These are phyloP conservation scores for Durotheca rogersii DNA, from an alignment of 495 filamentous ascomycete genomes.

Conservation along the genomic window DNA sequence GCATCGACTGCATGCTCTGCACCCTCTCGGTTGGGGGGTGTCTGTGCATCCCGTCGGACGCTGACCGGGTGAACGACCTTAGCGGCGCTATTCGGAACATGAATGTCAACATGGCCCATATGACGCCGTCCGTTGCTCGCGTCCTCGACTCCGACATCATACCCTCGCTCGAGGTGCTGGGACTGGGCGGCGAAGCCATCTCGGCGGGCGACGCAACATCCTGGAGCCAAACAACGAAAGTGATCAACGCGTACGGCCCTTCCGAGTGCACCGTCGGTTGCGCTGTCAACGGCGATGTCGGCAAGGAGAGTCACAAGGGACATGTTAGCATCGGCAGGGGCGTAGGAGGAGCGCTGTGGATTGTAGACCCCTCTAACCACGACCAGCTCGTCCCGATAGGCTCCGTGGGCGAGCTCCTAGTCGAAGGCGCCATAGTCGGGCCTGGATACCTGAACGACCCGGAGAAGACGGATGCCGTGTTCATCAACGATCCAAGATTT, in stretches of 20 bases:
- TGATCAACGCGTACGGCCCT: constrained; percentile 62
- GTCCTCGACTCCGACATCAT: constrained; percentile 46
- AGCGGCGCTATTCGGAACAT: constrained; percentile 42
- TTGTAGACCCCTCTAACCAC: constrained; percentile 57
- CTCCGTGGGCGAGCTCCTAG: constrained; percentile 58
- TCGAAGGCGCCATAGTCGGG: constrained; percentile 61
- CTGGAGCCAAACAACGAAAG: constrained; percentile 42
- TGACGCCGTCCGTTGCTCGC: constrained; percentile 58
- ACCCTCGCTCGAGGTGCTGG: constrained; percentile 41
- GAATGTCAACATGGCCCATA: constrained; percentile 45
- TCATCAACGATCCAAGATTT: constrained; percentile 56
- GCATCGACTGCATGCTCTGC: constrained; percentile 52
- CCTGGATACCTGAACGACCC: constrained; percentile 51
- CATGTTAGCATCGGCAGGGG: constrained; percentile 46
- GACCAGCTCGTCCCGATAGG: constrained; percentile 58
- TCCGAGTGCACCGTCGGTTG: constrained; percentile 55
- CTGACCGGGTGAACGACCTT: constrained; percentile 45
- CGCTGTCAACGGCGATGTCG: constrained; percentile 42
- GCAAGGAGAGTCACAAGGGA: constrained; percentile 29
- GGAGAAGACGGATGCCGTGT: constrained; percentile 45
- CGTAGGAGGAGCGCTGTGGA: constrained; percentile 52
- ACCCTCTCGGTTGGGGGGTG: constrained; percentile 58
- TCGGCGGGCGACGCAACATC: constrained; percentile 36
- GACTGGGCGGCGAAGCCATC: constrained; percentile 46
- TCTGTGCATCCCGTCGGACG: constrained; percentile 62